These are phyloP conservation scores for Gilbertella persicaria DNA, from an alignment of 371 early-diverging fungal species.

Conservation along the genomic window DNA sequence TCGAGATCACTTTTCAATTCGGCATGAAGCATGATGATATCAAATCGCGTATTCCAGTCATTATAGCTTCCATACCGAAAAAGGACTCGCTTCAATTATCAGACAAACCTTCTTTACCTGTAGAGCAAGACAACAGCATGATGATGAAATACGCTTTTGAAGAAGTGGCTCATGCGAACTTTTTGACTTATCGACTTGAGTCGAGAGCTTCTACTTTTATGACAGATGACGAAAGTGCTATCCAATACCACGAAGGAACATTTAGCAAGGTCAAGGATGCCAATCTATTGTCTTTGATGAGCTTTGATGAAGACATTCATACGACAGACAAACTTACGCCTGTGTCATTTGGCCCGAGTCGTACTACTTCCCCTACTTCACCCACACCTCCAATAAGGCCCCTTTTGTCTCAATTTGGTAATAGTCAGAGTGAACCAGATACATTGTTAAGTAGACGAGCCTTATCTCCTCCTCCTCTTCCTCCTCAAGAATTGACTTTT, in stretches of 20 bases:
- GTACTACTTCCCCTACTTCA: background rate
- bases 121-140: background rate
- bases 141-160: slow-evolving; percentile 28
- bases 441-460: too few species aligned
- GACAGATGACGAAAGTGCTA: slow-evolving; percentile 6
- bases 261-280: background rate
- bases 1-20: slow-evolving; percentile 41
- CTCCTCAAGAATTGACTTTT: background rate
- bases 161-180: slow-evolving; percentile 9
- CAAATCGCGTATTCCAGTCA: slow-evolving; percentile 37
- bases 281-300: slow-evolving; percentile 2
- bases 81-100: slow-evolving; percentile 1
- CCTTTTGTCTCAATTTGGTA: background rate
- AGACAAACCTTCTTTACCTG: background rate
- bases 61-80: slow-evolving; percentile 31
- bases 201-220: background rate
- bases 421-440: too few species aligned
- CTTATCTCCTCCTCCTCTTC: slow-evolving; percentile 6
- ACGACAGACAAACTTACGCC: background rate
- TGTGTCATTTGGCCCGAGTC: background rate
- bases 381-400: background rate
- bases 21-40: slow-evolving; percentile 39
- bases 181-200: slow-evolving; percentile 9
- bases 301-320: background rate
- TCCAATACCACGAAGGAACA: slow-evolving; percentile 4